Evolutionary conservation across 139 green algal genomes (phyloP), one percentile per base, ranked within the genome.

Genomic region (Haematococcus sp.): DNA sequence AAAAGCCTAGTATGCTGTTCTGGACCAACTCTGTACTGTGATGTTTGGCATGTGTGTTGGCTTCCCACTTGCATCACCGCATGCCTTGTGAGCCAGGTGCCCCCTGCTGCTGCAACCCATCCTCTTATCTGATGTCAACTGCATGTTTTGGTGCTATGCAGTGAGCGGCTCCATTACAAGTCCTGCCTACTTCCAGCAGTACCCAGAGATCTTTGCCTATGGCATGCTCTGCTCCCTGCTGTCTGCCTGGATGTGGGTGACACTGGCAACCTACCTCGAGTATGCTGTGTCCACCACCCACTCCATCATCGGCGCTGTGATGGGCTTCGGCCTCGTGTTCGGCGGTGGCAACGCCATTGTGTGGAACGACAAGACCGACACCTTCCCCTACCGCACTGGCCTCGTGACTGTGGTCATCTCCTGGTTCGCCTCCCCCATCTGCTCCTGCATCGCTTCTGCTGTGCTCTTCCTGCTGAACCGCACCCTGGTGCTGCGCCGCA

Each of bases 161-260:
- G n/a, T n/a, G n/a, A n/a, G n/a, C 40, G 40, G 40, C 11, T 49
- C 40, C 61, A 64, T 83, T 22, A 64, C 63, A 16, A 33, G 51
- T 3, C 63, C 7, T n/a, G 55, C 51, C 9, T 15, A 30, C 32
- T 80, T 78, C 56, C 27, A 43, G 31, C 46, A 74, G 19, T 34
- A 74, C 56, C 77, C 77, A 15, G 77, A 84, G 67, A 13, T 84
- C 15, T 74, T 71, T 46, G 80, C 77, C 73, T 84, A 76, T 33
- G 79, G 79, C 66, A 81, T 85, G 73, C 51, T 85, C 15, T 78
- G 69, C 51, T 63, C 69, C 34, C 56, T 85, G 3, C 46, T 56
- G 2, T 69, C 64, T 20, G 74, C 79, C 1, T 65, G 73, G 4
- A 31, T 73, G 1, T 82, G 70, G 71, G 61, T 86, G 23, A 27